Evolutionary conservation across 805 yeast genomes (phyloP), one percentile per base, ranked within the genome.

Genomic region (Saccharomycopsis fibuligera): DNA sequence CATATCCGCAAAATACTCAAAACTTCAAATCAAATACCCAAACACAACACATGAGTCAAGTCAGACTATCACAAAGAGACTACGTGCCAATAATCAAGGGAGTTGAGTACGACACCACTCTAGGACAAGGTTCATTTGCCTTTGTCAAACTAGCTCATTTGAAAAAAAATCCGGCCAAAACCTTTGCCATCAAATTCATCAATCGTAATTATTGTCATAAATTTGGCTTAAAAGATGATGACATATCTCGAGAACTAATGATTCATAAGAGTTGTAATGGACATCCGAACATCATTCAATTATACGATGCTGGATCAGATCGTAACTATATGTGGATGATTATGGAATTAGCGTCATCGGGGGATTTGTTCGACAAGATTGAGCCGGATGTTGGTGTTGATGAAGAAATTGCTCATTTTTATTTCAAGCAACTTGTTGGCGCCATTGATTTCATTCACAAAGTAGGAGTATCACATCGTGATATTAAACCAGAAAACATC

Each of bases 311-410:
- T 53, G 81, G 79, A 4, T 71, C 75, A 3, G 76, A 79, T 51
- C 59, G 62, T 1, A 72, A 71, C 41, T 84, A 83, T 76, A 64
- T 77, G 33, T 83, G 83, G 77, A 70, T 84, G 50, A 76, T 76
- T 3, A 66, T 84, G 72, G 90, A 84, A 57, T 65, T 79, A 49
- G 87, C 88, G 1, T 72, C 73, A 23, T 86, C 86, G 50, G 93
- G 93, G 14, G 93, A 84, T 62, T 60, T 84, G 19, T 84, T 84
- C 60, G 90, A 83, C 57, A 84, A 83, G 62, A 83, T 84, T 51
- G 88, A 83, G 59, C 88, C 88, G 0, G 88, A 82, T 63, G 64
- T 75, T 5, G 89, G 89, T 1, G 79, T 83, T 2, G 83, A 78
- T 54, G 75, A 72, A 46, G 80, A 78, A 19, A 72, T 83, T 8